Base-by-base conservation (phyloP, 192 early-diverging fungal species). In the Gonapodya prolifera region DNA sequence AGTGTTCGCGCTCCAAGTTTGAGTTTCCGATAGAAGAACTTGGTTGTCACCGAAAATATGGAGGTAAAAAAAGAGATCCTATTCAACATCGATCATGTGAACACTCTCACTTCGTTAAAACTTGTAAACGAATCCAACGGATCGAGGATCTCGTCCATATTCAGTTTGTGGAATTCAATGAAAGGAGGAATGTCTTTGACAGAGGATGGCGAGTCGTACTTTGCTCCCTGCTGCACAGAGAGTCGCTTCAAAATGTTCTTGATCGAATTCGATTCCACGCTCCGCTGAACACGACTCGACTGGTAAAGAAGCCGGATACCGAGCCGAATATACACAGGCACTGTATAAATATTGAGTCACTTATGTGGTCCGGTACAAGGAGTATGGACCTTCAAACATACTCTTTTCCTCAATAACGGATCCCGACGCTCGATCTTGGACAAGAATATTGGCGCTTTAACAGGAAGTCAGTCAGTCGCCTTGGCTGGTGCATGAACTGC, bases 41-140 rank as follows among this genome's bases (percentile, higher is more conserved):
- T n/a, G n/a, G n/a, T n/a, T n/a, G n/a, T n/a, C n/a, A n/a, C n/a
- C n/a, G n/a, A n/a, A n/a, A n/a, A n/a, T n/a, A n/a, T n/a, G n/a
- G n/a, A n/a, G n/a, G n/a, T n/a, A n/a, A n/a, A n/a, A n/a, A n/a
- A n/a, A n/a, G n/a, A n/a, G n/a, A n/a, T n/a, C n/a, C n/a, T n/a
- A n/a, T n/a, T n/a, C n/a, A n/a, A n/a, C n/a, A n/a, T n/a, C n/a
- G n/a, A n/a, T n/a, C n/a, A n/a, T n/a, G n/a, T n/a, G n/a, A n/a
- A n/a, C n/a, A n/a, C n/a, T n/a, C n/a, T 75, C n/a, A n/a, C n/a
- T n/a, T 94, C 90, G 82, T 95, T 95, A 78, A 95, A 94, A 35
- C 82, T 93, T 33, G 86, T 83, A 75, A 91, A 94, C 34, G 80
- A 85, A 28, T 88, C 82, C 32, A 93, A 69, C 1, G 93, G 91